Base-by-base conservation (phyloP, 768 basidiomycete genomes). In the Suillus discolor region DNA sequence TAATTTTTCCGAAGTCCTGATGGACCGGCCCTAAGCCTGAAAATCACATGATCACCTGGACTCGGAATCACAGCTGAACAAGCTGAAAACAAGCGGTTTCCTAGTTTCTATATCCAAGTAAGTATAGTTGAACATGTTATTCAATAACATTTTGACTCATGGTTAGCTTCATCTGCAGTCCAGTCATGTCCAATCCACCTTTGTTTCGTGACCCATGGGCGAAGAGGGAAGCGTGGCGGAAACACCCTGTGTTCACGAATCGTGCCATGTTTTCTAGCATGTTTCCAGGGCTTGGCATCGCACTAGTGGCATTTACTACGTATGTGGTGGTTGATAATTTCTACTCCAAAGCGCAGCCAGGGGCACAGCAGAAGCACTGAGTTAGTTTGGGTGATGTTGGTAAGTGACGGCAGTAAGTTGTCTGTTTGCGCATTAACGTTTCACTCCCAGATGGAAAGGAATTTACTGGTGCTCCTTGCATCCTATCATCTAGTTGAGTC, bases 231-330 rank as follows among this genome's bases (percentile, higher is more conserved):
- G 93, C 94, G 45, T 97, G 94, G 95, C 85, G 96, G 72, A 94
- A 89, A 76, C 89, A 87, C 72, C 89, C 92, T n/a, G 87, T 96
- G 63, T 97, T 97, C 82, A 85, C 88, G 67, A 91, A 90, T 70
- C 87, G 89, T 49, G 85, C 86, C 71, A 96, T 96, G 93, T 90
- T 98, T 81, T 82, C 90, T 71, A 94, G 87, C 81, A 76, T 97
- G 69, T 96, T 98, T 78, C 97, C 97, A 41, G 97, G 97, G 45
- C 92, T 99, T 73, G 96, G 96, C 57, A 94, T 94, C 64, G 97
- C 93, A 42, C 84, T 94, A 60, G 93, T 90, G 62, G 93, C 95
- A 2, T 99, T 99, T 82, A 90, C 93, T 39, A 89, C 87, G 65
- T 99, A 98, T 72, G 94, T 98, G 39, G 78, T 93, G 41, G 91